Evolutionary conservation across 352 stramenopile genomes (phyloP).

Genomic region (Phytophthora meadii): DNA sequence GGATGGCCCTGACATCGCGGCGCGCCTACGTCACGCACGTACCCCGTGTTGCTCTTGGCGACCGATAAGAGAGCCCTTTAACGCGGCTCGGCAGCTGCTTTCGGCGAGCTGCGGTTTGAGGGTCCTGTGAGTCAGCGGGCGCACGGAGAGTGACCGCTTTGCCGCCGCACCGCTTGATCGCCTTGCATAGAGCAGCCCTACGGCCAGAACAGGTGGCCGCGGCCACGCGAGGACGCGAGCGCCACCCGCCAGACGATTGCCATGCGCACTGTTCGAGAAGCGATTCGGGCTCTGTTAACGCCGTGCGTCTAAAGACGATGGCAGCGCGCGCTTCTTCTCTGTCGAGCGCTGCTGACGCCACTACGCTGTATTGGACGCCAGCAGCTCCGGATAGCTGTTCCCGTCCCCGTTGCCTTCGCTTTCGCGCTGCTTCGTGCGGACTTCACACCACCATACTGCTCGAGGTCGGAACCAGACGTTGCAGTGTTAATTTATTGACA

Average conservation of each 20-base stretch:
- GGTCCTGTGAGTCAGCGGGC: conserved; percentile 28
- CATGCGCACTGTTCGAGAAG: neutral
- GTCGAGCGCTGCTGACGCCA: conserved; percentile 19
- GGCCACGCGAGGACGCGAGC: neutral
- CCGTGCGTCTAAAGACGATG: conserved; percentile 29
- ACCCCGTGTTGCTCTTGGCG: conserved; percentile 26
- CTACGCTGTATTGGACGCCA: conserved; percentile 15
- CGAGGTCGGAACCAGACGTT: conserved; percentile 17
- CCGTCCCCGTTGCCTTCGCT: neutral
- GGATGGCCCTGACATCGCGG: conserved; percentile 24
- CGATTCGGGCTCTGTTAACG: conserved; percentile 14
- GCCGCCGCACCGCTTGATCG: conserved; percentile 20
- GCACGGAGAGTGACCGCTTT: conserved; percentile 10
- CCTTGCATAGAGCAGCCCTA: conserved; percentile 38
- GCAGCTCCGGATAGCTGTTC: conserved; percentile 20
- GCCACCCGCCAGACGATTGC: conserved; percentile 33
- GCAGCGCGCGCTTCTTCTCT: conserved; percentile 13
- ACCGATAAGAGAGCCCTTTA: conserved; percentile 35
- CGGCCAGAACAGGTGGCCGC: conserved; percentile 36
- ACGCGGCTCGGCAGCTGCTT: conserved; percentile 27
- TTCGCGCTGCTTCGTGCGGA: conserved; percentile 1
- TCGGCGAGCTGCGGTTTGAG: conserved; percentile 30
- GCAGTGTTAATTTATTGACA: conserved; percentile 2
- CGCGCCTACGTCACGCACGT: conserved; percentile 38
- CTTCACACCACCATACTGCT: neutral